Percentiles rank a stretch among this genome's conserved stretches.
phyloP scores from a whole-genome alignment of 2,329 filamentous ascomycete species.

The Blumeriella jaapii region DNA sequence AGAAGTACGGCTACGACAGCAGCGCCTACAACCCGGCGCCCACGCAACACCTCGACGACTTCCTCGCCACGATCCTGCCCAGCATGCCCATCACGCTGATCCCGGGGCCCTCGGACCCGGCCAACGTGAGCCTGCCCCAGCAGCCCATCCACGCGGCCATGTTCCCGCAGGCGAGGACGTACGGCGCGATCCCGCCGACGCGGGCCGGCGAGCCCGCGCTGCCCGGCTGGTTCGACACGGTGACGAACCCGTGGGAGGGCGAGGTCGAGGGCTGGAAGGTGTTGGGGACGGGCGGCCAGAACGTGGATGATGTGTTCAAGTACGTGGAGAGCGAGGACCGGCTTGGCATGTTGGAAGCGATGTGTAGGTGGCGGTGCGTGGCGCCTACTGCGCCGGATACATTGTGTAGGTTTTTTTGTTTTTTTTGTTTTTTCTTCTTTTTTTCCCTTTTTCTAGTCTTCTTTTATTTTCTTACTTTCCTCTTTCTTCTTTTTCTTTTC shows the following conservation, averaged over 20 bases:
- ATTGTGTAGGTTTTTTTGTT: constrained; percentile 53
- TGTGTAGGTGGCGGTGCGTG: constrained; percentile 82
- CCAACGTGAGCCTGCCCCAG: constrained; percentile 81
- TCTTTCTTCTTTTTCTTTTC: too few species aligned
- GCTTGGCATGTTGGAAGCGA: constrained; percentile 84
- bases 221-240: constrained; percentile 70
- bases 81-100: constrained; percentile 82
- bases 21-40: constrained; percentile 79
- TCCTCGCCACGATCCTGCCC: constrained; percentile 70
- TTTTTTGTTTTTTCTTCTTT: not conserved
- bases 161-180: constrained; percentile 67
- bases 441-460: not conserved
- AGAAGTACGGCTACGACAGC: constrained; percentile 92
- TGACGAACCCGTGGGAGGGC: constrained; percentile 89
- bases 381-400: constrained; percentile 96
- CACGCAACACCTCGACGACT: constrained; percentile 71
- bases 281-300: constrained; percentile 81
- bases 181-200: constrained; percentile 36
- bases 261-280: constrained; percentile 85
- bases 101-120: constrained; percentile 74
- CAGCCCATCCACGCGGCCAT: constrained; percentile 89
- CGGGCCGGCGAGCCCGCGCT: constrained; percentile 30
- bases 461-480: too few species aligned
- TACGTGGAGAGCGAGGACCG: constrained; percentile 73
- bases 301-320: constrained; percentile 85